A percentile compares a stretch with the other conserved stretches of the same genome.
Evolutionary conservation across 2,329 filamentous ascomycete species (phyloP).

Genomic region (Trichoderma aggressivum): DNA sequence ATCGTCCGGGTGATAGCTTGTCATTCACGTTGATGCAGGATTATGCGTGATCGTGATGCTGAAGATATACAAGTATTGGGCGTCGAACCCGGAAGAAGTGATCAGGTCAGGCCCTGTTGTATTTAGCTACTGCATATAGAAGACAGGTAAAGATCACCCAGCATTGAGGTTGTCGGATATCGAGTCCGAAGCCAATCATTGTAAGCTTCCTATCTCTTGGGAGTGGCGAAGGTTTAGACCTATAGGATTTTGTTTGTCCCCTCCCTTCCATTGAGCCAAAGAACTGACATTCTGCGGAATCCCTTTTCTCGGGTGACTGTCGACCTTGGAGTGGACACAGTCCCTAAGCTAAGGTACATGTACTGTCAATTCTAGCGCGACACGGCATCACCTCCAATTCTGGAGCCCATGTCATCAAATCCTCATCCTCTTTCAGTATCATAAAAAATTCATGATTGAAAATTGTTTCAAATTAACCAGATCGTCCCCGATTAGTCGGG

Average conservation of each 20-base stretch:
- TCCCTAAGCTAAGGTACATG: neutral
- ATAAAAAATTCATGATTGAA: neutral
- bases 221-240: neutral
- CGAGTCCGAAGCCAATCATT: neutral
- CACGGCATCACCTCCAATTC: neutral
- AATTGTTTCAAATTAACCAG: neutral
- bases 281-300: neutral
- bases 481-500: too few relatives aligned
- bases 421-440: too few relatives aligned
- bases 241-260: neutral
- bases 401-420: neutral
- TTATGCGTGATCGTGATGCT: too few relatives aligned
- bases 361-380: neutral
- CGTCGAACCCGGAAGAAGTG: too few relatives aligned
- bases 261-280: neutral
- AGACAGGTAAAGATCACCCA: neutral
- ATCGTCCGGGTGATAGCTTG: too few relatives aligned
- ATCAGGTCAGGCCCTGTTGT: too few relatives aligned
- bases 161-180: rapidly evolving
- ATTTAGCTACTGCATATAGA: too few relatives aligned
- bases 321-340: neutral
- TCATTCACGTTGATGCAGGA: too few relatives aligned
- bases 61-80: too few relatives aligned
- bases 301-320: neutral
- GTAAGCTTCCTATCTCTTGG: neutral